phyloP scores from a whole-genome alignment of 1,284 basidiomycete species.

The Cryptococcus sp. region DNA sequence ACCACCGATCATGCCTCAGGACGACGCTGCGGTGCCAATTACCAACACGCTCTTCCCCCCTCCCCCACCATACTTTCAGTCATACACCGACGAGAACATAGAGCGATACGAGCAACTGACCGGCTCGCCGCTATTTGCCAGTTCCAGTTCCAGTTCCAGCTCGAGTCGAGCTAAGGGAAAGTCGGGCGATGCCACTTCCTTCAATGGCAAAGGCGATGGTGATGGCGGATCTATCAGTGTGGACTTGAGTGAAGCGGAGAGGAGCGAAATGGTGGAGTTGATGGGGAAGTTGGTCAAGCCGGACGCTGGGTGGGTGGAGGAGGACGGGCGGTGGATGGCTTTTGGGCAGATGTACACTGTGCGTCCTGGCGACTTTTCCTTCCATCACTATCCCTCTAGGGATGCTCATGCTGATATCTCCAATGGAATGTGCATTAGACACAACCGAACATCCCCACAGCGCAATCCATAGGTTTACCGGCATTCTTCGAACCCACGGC shows the following conservation, averaged over 20 bases:
- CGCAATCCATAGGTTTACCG: conserved; percentile 36
- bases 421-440: conserved; percentile 21
- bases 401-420: background rate
- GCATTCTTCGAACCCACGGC: conserved; percentile 31
- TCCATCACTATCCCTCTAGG: background rate
- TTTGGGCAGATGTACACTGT: conserved; percentile 48
- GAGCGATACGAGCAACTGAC: conserved; percentile 24
- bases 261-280: conserved; percentile 20
- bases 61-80: conserved; percentile 45
- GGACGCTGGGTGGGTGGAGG: conserved; percentile 39
- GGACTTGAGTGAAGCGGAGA: conserved; percentile 20
- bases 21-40: conserved; percentile 30
- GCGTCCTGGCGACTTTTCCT: conserved; percentile 8
- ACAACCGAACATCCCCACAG: conserved; percentile 36
- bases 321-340: conserved; percentile 47
- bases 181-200: background rate
- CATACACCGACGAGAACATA: conserved; percentile 33
- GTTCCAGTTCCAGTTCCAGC: background rate
- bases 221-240: background rate
- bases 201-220: background rate
- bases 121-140: conserved; percentile 6
- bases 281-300: conserved; percentile 28
- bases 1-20: background rate
- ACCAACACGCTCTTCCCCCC: conserved; percentile 52
- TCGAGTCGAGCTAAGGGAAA: conserved; percentile 16